Evolutionary conservation across 2,329 filamentous ascomycete species (phyloP), one percentile per base, ranked within the genome.

Genomic region (Paecilomyces sp.): DNA sequence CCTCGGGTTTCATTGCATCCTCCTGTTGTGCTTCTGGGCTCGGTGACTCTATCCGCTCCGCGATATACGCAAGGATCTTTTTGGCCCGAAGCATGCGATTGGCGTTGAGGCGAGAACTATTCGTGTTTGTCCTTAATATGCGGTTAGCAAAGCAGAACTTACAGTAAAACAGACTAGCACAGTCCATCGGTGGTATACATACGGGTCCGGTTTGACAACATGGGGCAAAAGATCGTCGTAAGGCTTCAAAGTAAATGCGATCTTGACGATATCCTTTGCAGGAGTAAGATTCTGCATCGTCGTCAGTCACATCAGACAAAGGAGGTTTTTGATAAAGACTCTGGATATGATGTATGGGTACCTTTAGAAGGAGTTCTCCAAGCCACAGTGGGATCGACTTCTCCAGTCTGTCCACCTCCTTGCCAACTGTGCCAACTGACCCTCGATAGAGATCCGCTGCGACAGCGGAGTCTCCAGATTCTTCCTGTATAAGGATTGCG

Each of bases 21-120:
- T 82, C 78, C 56, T 87, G 83, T 3, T 81, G 78, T 57, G 86
- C 82, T 56, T 86, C 81, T 0, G 83, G 78, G n/a, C 82, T 74
- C 3, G 81, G 82, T 7, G 85, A 82, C 67, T 97, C 93, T 60
- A 99, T 93, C 58, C 92, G 85, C 75, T 99, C 94, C 1, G 92
- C 91, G 18, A 99, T 86, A 68, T 99, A 99, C 0, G 87, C 86
- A 60, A 97, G 78, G 24, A 99, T 94, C 80, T 99, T 99, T 78
- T 91, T 93, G 3, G 95, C 91, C 54, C 94, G 85, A 56, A 99
- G 82, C 94, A 99, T 97, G 58, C 93, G 86, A 71, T 97, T 99
- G 11, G 94, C 94, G 72, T 97, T 99, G 57, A 99, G 82, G 25
- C 94, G 88, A 65, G 92, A 93, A 73, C 93, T 96, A 57, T 88